Conservation (phyloP, 2,329 filamentous ascomycete species). For the Myriosclerotinia scirpicola region DNA sequence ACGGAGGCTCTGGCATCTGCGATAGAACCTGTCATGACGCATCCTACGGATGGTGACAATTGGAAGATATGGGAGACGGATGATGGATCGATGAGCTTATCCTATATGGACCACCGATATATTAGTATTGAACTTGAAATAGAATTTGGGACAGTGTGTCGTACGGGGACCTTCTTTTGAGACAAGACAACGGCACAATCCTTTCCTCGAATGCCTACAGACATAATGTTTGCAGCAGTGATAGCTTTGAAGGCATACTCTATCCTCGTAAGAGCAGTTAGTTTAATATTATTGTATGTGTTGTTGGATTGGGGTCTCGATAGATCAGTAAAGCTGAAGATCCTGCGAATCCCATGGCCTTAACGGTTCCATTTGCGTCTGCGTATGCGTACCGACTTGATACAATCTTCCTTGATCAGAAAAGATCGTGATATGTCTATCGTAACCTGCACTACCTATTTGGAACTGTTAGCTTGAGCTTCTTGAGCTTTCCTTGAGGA, state of each 20-base stretch:
- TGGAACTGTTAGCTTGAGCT: constrained; percentile 33
- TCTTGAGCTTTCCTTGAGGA: constrained; percentile 17
- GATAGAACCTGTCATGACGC: constrained; percentile 98
- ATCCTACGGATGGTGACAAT: constrained; percentile 92
- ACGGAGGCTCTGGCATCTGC: constrained; percentile 94
- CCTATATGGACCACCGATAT: constrained; percentile 53
- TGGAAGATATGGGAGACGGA: constrained; percentile 98
- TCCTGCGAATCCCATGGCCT: constrained; percentile 25
- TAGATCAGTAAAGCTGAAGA: constrained; percentile 22
- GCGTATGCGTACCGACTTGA: constrained; percentile 83
- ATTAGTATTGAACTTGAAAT: constrained; percentile 30
- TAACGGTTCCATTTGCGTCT: constrained; percentile 22
- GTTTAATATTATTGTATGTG: constrained; percentile 7
- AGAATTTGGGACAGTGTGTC: constrained; percentile 42
- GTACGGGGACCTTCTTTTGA: constrained; percentile 98
- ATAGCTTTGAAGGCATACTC: constrained; percentile 99
- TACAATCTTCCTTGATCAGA: constrained; percentile 97
- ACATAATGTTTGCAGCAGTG: constrained; percentile 98
- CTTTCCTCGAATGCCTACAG: constrained; percentile 92
- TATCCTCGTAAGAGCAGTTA: constrained; percentile 44
- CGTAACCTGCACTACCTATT: constrained; percentile 82
- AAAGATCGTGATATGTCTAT: constrained; percentile 99
- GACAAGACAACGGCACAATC: constrained; percentile 95
- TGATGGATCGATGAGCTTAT: constrained; percentile 97
- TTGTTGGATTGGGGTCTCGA: constrained; percentile 19